These are phyloP conservation scores for Plasmodium gallinaceum DNA, from an alignment of 169 alveolate species.

Conservation along the genomic window DNA sequence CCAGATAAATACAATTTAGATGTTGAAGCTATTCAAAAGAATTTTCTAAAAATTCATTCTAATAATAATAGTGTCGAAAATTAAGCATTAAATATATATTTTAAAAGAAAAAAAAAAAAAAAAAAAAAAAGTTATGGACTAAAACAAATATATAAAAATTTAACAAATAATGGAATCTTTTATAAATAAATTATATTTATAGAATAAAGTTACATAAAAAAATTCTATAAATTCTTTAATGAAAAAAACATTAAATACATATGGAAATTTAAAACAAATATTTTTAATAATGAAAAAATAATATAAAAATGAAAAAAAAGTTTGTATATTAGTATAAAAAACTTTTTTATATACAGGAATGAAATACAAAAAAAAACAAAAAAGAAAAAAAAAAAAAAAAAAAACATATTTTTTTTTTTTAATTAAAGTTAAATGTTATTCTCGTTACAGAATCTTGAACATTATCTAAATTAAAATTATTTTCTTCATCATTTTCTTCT, in stretches of 20 bases:
- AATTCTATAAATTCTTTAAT: not conserved
- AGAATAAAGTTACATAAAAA: not conserved
- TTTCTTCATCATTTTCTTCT: slow-evolving; percentile 21
- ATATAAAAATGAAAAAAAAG: not conserved
- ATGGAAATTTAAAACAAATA: not conserved
- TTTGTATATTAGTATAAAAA: not conserved
- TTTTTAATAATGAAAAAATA: not conserved
- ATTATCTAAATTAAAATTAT: slow-evolving; percentile 22
- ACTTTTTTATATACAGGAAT: not conserved
- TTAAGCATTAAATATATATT: not conserved
- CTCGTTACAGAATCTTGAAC: slow-evolving; percentile 60
- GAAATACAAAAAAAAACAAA: not conserved
- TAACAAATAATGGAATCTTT: not conserved
- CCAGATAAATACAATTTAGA: slow-evolving; percentile 72
- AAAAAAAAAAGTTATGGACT: not conserved
- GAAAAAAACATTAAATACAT: not conserved
- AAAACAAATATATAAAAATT: not conserved
- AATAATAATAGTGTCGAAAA: not conserved
- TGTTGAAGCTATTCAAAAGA: slow-evolving; percentile 57
- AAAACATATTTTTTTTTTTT: not conserved
- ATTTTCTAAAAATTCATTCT: slow-evolving; percentile 40
- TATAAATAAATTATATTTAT: not conserved
- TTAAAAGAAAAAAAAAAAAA: not conserved
- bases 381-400: not conserved
- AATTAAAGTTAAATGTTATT: slow-evolving; percentile 68